Conservation (phyloP, 1,284 basidiomycete species). For the Anthracocystis setariae region DNA sequence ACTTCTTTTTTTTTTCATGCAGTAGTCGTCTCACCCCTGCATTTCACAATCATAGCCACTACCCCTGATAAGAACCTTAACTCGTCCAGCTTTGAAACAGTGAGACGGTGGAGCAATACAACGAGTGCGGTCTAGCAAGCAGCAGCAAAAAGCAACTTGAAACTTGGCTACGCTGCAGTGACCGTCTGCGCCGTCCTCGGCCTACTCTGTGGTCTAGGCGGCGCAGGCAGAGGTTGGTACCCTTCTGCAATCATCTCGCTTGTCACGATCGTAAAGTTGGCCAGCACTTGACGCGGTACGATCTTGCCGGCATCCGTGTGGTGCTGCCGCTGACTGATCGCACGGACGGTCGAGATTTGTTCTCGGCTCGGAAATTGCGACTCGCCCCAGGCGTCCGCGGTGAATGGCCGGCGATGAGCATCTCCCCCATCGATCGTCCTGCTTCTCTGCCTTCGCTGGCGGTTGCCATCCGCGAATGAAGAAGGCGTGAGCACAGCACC, state of each 20-base stretch:
- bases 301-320: constrained; percentile 4
- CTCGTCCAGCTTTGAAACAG: no score
- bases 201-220: constrained; percentile 17
- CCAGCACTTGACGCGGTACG: constrained; percentile 5
- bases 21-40: no score
- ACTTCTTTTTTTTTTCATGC: no score
- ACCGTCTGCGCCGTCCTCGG: constrained; percentile 36
- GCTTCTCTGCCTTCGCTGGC: constrained; percentile 22
- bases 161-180: constrained; percentile 3
- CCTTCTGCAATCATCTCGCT: not conserved
- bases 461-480: constrained; percentile 26
- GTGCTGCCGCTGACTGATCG: constrained; percentile 26
- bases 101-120: no score
- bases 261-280: not conserved
- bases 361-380: constrained; percentile 29
- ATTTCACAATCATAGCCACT: no score
- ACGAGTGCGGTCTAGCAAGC: no score
- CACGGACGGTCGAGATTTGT: constrained; percentile 9
- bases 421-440: constrained; percentile 23
- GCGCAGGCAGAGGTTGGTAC: constrained; percentile 16
- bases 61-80: no score
- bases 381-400: constrained; percentile 42
- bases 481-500: constrained; percentile 27
- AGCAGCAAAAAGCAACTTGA: no score
- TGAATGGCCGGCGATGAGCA: constrained; percentile 23